phyloP scores from a whole-genome alignment of 1,284 basidiomycete genomes.

The Melampsora occidentalis region DNA sequence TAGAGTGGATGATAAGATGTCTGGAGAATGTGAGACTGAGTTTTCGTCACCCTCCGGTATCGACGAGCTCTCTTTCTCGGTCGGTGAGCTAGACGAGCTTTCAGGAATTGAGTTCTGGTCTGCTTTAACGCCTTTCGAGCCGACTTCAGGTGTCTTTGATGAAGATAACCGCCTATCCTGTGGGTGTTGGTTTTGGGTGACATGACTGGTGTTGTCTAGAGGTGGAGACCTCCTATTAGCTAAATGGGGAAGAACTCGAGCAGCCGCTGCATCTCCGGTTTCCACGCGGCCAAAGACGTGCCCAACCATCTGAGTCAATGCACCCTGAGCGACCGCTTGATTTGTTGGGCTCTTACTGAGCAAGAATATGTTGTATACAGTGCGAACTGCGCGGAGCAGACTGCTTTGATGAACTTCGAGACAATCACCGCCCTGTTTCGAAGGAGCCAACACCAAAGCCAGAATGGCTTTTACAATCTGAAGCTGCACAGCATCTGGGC shows the following conservation, averaged over 20 bases:
- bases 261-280: slow-evolving; percentile 21
- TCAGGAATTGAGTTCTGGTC: background rate
- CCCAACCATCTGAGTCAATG: slow-evolving; percentile 93
- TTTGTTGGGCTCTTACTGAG: slow-evolving; percentile 83
- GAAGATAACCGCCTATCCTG: background rate
- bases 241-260: slow-evolving; percentile 2
- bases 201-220: background rate
- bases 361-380: slow-evolving; percentile 94
- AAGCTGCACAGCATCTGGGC: slow-evolving; percentile 81
- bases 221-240: background rate
- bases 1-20: background rate
- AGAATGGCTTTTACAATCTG: slow-evolving; percentile 93
- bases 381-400: slow-evolving; percentile 86
- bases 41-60: background rate
- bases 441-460: slow-evolving; percentile 71
- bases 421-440: slow-evolving; percentile 57
- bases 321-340: slow-evolving; percentile 93
- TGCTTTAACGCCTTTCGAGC: background rate
- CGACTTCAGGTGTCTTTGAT: background rate
- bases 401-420: slow-evolving; percentile 85
- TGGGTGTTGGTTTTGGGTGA: slow-evolving; percentile 11
- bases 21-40: background rate
- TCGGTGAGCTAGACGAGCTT: background rate
- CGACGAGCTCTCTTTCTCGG: background rate
- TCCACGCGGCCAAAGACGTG: slow-evolving; percentile 76